phyloP scores from a whole-genome alignment of 31 red algal species.

The Asparagopsis taxiformis region DNA sequence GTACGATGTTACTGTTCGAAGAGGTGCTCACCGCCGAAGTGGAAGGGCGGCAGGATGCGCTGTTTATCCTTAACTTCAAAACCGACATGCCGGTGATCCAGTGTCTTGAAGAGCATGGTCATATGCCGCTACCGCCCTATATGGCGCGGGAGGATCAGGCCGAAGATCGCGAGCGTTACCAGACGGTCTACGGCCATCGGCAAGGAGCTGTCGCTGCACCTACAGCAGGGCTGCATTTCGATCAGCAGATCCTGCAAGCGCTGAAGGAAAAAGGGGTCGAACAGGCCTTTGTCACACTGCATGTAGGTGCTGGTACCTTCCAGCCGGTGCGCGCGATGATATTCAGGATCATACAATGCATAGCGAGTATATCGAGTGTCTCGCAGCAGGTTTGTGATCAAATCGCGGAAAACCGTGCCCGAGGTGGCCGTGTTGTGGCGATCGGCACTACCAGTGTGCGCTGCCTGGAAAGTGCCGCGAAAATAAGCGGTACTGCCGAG shows the following conservation, averaged over 20 bases:
- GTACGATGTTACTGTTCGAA: too few species aligned
- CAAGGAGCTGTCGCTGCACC: conserved; percentile 48
- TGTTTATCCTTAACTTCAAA: too few species aligned
- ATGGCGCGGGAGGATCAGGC: conserved; percentile 2
- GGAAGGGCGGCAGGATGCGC: too few species aligned
- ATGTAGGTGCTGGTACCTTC: conserved; percentile 53
- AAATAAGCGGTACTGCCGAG: too few species aligned
- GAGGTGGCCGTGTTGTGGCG: too few species aligned
- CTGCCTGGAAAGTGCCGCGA: too few species aligned
- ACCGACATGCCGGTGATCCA: too few species aligned
- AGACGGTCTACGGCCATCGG: conserved; percentile 35
- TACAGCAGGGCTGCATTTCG: conserved; percentile 47
- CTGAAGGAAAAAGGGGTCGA: too few species aligned
- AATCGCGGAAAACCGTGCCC: too few species aligned
- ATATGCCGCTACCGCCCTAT: conserved; percentile 34
- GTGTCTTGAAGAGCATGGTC: conserved; percentile 18
- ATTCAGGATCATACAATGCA: conserved; percentile 35
- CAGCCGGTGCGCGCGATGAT: conserved; percentile 2
- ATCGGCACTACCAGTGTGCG: too few species aligned
- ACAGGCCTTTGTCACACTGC: conserved; percentile 42
- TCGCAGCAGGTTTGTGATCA: too few species aligned
- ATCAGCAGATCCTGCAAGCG: neutral
- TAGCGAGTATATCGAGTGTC: conserved; percentile 8
- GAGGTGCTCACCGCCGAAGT: too few species aligned
- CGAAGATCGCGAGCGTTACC: conserved; percentile 16